Evolutionary conservation across 108 stramenopile species (phyloP).

Genomic region (Cyclotella kingstonii): DNA sequence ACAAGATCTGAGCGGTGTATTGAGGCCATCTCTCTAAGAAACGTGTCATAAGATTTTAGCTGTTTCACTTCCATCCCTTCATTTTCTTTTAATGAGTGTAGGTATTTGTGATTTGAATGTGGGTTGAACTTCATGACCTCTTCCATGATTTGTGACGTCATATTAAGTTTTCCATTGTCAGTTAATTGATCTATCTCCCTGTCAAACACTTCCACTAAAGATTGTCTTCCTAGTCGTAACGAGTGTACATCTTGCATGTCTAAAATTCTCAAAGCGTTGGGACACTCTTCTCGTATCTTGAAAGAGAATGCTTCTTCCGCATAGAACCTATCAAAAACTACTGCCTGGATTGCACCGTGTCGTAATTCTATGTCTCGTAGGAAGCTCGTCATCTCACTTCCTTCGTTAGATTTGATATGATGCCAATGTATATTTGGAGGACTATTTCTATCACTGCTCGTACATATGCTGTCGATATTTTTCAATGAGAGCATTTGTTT

Average conservation of each 20-base stretch:
- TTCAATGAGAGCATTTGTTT: neutral
- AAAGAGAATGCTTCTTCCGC: slow-evolving; percentile 76
- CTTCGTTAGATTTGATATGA: slow-evolving; percentile 33
- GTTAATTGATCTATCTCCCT: neutral
- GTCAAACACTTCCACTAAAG: slow-evolving; percentile 34
- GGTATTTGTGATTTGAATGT: neutral
- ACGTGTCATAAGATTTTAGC: slow-evolving; percentile 13
- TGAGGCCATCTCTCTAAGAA: slow-evolving; percentile 66
- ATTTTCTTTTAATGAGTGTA: neutral
- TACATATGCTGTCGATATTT: neutral
- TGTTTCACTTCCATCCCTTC: neutral
- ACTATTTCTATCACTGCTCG: slow-evolving; percentile 1
- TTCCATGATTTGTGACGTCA: slow-evolving; percentile 13
- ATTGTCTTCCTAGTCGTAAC: slow-evolving; percentile 53
- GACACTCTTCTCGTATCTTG: slow-evolving; percentile 43
- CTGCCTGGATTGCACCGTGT: slow-evolving; percentile 21
- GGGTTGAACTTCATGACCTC: slow-evolving; percentile 27
- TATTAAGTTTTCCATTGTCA: neutral
- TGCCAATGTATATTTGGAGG: slow-evolving; percentile 27
- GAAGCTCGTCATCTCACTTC: slow-evolving; percentile 26
- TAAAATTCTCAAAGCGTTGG: slow-evolving; percentile 55
- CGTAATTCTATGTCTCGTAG: slow-evolving; percentile 12
- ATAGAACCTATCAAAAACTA: slow-evolving; percentile 76
- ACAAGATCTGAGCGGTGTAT: slow-evolving; percentile 70
- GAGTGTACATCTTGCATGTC: slow-evolving; percentile 90